Evolutionary conservation across 108 stramenopile genomes (phyloP).

Genomic region (Poteriospumella lacustris): DNA sequence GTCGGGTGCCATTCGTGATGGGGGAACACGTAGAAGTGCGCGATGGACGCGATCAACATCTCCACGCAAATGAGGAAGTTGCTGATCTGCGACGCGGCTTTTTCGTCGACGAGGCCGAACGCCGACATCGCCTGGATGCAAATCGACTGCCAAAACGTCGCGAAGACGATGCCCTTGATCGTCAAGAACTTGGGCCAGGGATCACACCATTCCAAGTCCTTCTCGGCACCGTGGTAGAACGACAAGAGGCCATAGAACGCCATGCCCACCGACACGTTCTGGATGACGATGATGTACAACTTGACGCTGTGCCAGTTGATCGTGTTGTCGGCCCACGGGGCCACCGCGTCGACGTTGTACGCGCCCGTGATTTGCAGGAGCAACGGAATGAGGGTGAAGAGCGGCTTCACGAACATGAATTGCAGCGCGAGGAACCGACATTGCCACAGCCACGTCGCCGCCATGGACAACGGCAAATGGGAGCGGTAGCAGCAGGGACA

Average conservation of each 20-base stretch:
- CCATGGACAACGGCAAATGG: conserved; percentile 54
- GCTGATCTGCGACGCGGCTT: conserved; percentile 69
- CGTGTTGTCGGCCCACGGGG: conserved; percentile 35
- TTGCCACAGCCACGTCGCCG: conserved; percentile 70
- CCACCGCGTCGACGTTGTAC: not conserved
- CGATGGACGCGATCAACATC: conserved; percentile 79
- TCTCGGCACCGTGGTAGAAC: conserved; percentile 80
- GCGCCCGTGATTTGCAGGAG: conserved; percentile 44
- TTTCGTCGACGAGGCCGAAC: conserved; percentile 54
- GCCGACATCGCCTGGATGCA: not conserved
- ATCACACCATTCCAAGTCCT: conserved; percentile 74
- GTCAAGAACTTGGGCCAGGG: conserved; percentile 80
- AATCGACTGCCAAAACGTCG: conserved; percentile 81
- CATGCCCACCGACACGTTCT: conserved; percentile 73
- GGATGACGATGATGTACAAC: conserved; percentile 65
- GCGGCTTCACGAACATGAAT: conserved; percentile 74
- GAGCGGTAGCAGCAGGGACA: conserved; percentile 54
- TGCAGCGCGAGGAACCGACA: conserved; percentile 83
- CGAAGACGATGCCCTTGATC: conserved; percentile 78
- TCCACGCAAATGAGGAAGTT: conserved; percentile 89
- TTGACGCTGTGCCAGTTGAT: conserved; percentile 68
- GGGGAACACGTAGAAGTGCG: conserved; percentile 86
- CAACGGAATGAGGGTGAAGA: conserved; percentile 64
- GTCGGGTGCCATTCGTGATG: conserved; percentile 80
- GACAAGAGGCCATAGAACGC: conserved; percentile 81